Evolutionary conservation across 805 yeast species (phyloP).

Genomic region (Metschnikowia hibisci): DNA sequence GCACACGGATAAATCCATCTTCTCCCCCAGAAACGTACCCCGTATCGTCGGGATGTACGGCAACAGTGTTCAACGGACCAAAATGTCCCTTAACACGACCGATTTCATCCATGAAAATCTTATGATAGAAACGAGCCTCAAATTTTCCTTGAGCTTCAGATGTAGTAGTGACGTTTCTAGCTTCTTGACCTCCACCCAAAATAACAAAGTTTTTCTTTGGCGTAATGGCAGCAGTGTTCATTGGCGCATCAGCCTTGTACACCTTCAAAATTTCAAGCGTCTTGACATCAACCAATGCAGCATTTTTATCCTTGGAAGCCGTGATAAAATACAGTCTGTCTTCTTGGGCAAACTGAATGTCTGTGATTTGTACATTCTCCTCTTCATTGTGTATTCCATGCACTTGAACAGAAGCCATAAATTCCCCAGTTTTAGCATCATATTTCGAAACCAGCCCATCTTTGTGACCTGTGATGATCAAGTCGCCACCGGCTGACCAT

Average conservation of each 20-base stretch:
- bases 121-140: conserved; percentile 94
- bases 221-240: conserved; percentile 93
- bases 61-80: conserved; percentile 95
- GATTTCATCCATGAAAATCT: conserved; percentile 90
- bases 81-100: conserved; percentile 98
- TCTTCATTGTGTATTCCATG: conserved; percentile 65
- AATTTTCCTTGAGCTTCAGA: conserved; percentile 90
- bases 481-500: conserved; percentile 74
- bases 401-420: conserved; percentile 51
- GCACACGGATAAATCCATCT: conserved; percentile 95
- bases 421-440: conserved; percentile 72
- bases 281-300: conserved; percentile 75
- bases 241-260: conserved; percentile 84
- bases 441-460: conserved; percentile 83
- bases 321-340: conserved; percentile 90
- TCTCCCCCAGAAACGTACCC: conserved; percentile 97
- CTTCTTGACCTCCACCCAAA: conserved; percentile 99
- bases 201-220: conserved; percentile 89
- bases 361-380: conserved; percentile 55
- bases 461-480: conserved; percentile 80
- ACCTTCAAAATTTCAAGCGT: conserved; percentile 67
- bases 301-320: conserved; percentile 86
- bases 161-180: conserved; percentile 97
- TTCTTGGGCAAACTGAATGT: conserved; percentile 76
- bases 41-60: conserved; percentile 90